Evolutionary conservation across 805 yeast genomes (phyloP), one percentile per base, ranked within the genome.

Genomic region (Candida piceae): DNA sequence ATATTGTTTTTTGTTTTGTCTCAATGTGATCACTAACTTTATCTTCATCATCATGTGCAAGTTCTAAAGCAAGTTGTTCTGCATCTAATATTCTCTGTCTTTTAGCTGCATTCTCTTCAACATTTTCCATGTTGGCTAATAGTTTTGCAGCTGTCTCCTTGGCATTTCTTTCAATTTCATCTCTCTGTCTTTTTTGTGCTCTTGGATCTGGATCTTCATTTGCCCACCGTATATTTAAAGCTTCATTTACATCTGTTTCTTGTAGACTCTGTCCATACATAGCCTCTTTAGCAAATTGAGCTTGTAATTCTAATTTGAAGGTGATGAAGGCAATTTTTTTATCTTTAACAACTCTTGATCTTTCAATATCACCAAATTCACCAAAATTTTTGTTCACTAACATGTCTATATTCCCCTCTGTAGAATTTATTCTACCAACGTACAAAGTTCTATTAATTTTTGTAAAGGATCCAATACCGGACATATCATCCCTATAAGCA

Each of bases 261-360:
- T 48, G 56, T 7, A 89, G 56, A 7, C 84, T 71, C 57, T 90
- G 97, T 30, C 80, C 80, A 27, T 81, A 75, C 96, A 90, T 86
- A 1, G 95, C 95, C 58, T 90, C 97, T 51, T 86, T 85, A 0
- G 96, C 96, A 67, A 90, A 93, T 57, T 90, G 97, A 0, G 97
- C 97, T 53, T 74, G 80, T 16, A 71, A 57, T 49, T 86, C 95
- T 24, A 69, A 57, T 39, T 67, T 68, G 53, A 65, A 90, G 1
- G 84, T 80, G 6, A 93, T 74, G 62, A 90, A 89, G 0, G 89
- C 96, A 52, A 89, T 77, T 27, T 77, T 75, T 50, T 80, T 79
- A 18, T 64, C 62, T 36, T 72, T 69, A 11, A 85, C 60, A 12
- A 80, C 79, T 43, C 81, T 68, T 19, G 84, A 69, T 38, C 78